phyloP scores from a whole-genome alignment of 2,329 filamentous ascomycete genomes.

The Fusarium domesticum region DNA sequence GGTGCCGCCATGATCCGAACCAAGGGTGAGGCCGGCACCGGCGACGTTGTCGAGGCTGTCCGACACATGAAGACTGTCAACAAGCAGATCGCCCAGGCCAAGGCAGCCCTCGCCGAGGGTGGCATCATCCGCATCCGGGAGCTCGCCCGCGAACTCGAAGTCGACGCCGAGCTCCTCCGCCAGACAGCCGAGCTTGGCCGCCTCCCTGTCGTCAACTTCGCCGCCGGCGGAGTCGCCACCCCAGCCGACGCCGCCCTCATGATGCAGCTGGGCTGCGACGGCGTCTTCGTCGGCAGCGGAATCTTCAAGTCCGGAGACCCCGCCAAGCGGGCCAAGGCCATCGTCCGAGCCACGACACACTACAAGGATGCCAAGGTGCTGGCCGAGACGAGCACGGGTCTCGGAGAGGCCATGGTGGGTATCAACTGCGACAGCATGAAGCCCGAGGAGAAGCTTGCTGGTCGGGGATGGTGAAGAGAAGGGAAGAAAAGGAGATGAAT shows the following conservation, averaged over 20 bases:
- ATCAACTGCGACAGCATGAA: conserved; percentile 81
- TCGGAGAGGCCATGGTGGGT: conserved; percentile 98
- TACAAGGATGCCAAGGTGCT: conserved; percentile 81
- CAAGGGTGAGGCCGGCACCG: conserved; percentile 96
- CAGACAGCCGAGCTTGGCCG: conserved; percentile 84
- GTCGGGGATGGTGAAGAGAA: conserved; percentile 70
- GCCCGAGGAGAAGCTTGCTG: conserved; percentile 77
- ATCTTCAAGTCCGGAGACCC: conserved; percentile 98
- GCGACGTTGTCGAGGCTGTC: conserved; percentile 94
- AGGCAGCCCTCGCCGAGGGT: conserved; percentile 63
- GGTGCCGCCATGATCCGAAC: conserved; percentile 98
- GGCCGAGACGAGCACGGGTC: conserved; percentile 79
- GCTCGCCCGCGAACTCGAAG: conserved; percentile 77
- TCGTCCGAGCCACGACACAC: conserved; percentile 91
- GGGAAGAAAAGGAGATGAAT: background rate
- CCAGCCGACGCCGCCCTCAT: conserved; percentile 92
- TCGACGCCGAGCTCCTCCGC: conserved; percentile 73
- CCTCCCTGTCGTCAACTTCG: conserved; percentile 95
- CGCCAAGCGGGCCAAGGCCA: conserved; percentile 84
- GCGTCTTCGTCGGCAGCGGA: conserved; percentile 93
- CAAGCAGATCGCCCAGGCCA: conserved; percentile 74
- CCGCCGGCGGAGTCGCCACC: conserved; percentile 98
- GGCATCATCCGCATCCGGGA: conserved; percentile 58
- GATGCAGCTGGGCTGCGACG: conserved; percentile 99
- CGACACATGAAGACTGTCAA: conserved; percentile 93